Conservation (phyloP, 768 basidiomycete species). For the Pilatotrama ljubarskyi region DNA sequence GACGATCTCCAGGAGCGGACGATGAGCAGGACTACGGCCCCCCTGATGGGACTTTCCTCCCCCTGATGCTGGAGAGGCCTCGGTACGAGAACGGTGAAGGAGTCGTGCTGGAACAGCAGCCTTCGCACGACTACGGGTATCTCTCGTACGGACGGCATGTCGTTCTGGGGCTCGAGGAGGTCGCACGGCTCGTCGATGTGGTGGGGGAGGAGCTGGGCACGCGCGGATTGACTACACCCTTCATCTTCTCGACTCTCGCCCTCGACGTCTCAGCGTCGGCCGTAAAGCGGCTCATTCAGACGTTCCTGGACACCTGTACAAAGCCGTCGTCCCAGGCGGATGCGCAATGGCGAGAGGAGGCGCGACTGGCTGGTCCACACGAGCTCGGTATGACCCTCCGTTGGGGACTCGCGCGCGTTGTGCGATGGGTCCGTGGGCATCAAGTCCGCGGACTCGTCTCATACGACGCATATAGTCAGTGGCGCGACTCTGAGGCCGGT, state of each 20-base stretch:
- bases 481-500: conserved; percentile 84
- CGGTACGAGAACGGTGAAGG: conserved; percentile 26
- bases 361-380: conserved; percentile 79
- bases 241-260: conserved; percentile 88
- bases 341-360: conserved; percentile 72
- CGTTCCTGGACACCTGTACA: conserved; percentile 70
- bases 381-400: conserved; percentile 90
- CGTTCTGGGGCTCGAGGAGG: conserved; percentile 73
- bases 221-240: conserved; percentile 80
- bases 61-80: conserved; percentile 36
- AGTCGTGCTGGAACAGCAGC: conserved; percentile 23
- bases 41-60: conserved; percentile 38
- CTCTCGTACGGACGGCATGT: conserved; percentile 73
- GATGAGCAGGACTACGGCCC: conserved; percentile 35
- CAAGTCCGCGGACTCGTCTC: conserved; percentile 82
- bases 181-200: conserved; percentile 68
- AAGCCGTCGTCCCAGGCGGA: conserved; percentile 43
- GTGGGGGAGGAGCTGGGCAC: conserved; percentile 68
- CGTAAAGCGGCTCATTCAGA: conserved; percentile 74
- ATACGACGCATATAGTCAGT: conserved; percentile 83
- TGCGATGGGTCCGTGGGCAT: conserved; percentile 65
- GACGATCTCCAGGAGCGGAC: conserved; percentile 36
- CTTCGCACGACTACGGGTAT: conserved; percentile 64
- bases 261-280: conserved; percentile 79
- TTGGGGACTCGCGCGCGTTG: conserved; percentile 86